phyloP scores from a whole-genome alignment of 257 asterid genomes.

The Knoxia roxburghii region DNA sequence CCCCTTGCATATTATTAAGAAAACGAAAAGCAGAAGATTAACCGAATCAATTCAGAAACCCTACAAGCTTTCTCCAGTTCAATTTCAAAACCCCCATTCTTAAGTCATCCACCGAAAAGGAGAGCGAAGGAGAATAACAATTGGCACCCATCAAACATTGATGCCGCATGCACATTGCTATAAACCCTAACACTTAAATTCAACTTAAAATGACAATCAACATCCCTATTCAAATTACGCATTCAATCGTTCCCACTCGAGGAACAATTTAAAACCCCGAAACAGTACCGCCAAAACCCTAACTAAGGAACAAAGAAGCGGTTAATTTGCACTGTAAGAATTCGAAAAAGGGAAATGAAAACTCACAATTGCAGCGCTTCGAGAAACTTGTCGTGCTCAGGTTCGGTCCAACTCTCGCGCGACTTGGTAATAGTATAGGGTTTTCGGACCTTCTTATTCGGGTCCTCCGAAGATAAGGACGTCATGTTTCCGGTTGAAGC shows the following conservation, averaged over 20 bases:
- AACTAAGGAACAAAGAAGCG: constrained; percentile 8
- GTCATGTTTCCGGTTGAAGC: constrained; percentile 22
- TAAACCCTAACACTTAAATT: not conserved
- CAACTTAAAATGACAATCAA: not conserved
- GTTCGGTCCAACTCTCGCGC: constrained; percentile 94
- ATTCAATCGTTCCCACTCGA: not conserved
- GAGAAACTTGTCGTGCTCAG: constrained; percentile 93
- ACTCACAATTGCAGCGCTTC: constrained; percentile 92
- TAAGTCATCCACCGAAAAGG: not conserved
- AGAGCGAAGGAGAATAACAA: not conserved
- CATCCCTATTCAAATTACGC: not conserved
- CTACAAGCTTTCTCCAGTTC: not conserved
- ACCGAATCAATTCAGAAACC: not conserved
- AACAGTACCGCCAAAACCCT: constrained; percentile 34
- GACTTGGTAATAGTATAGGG: constrained; percentile 90
- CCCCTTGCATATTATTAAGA: not conserved
- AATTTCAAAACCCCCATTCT: not conserved
- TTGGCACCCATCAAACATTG: not conserved
- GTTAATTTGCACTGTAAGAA: constrained; percentile 7
- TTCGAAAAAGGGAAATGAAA: constrained; percentile 2
- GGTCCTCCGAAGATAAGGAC: constrained; percentile 47
- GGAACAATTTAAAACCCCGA: constrained; percentile 28
- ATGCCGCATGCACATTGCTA: not conserved
- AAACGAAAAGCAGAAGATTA: not conserved
- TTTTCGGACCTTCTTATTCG: constrained; percentile 64